Evolutionary conservation across 345 rosid genomes (phyloP).

Genomic region (Salix purpurea): DNA sequence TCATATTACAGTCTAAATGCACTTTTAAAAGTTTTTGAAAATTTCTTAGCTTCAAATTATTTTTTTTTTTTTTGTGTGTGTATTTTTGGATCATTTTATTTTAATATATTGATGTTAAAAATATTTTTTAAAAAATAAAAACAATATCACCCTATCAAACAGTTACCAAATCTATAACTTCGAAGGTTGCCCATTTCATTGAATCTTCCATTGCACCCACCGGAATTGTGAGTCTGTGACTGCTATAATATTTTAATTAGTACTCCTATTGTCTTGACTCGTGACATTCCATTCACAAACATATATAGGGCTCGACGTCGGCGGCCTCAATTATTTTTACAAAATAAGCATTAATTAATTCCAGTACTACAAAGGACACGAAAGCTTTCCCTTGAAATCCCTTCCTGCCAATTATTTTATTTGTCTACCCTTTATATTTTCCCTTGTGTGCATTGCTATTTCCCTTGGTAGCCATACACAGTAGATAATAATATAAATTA

Average conservation of each 20-base stretch:
- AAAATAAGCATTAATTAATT: not conserved
- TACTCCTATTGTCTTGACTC: not conserved
- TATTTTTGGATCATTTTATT: too few species aligned
- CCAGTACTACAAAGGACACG: not conserved
- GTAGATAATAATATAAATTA: too few species aligned
- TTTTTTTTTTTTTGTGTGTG: too few species aligned
- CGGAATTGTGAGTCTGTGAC: not conserved
- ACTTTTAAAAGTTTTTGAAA: too few species aligned
- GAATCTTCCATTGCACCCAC: not conserved
- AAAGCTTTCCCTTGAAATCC: too few species aligned
- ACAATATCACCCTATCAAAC: too few species aligned
- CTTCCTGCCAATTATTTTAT: too few species aligned
- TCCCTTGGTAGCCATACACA: not conserved
- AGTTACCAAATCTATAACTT: not conserved
- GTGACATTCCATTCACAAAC: not conserved
- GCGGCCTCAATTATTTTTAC: not conserved
- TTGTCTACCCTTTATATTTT: not conserved
- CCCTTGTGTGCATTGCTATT: not conserved
- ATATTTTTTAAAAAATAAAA: too few species aligned
- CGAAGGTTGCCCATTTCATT: not conserved
- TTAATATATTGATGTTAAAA: too few species aligned
- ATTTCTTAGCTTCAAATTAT: too few species aligned
- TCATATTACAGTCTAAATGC: too few species aligned
- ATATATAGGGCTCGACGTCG: not conserved
- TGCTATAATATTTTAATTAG: not conserved